phyloP scores from a whole-genome alignment of 352 stramenopile species.

The Pythium sp. region DNA sequence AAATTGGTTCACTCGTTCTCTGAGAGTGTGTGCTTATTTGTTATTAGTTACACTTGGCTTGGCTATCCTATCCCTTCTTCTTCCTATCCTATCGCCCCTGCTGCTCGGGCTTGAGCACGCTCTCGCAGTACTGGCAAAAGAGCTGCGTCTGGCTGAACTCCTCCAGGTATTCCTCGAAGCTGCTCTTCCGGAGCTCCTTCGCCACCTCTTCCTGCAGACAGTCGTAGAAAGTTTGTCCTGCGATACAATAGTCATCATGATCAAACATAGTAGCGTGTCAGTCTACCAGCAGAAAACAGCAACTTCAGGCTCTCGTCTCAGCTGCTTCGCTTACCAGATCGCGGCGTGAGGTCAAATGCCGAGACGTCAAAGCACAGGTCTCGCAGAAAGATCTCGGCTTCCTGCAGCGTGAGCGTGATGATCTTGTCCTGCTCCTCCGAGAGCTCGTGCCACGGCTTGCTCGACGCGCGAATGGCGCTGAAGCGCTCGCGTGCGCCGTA shows the following conservation, averaged over 20 bases:
- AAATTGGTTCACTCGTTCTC: neutral
- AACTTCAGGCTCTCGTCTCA: neutral
- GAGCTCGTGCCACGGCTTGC: constrained; percentile 76
- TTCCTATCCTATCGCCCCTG: constrained; percentile 11
- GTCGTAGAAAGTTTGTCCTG: constrained; percentile 65
- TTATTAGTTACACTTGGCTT: neutral
- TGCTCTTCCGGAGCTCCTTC: constrained; percentile 65
- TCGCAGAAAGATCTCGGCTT: constrained; percentile 66
- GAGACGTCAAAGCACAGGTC: constrained; percentile 72
- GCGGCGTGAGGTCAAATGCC: constrained; percentile 47
- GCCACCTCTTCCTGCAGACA: constrained; percentile 72
- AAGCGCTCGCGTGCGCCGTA: constrained; percentile 52
- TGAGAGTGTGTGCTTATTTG: neutral
- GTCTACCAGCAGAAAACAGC: neutral
- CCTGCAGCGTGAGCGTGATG: constrained; percentile 66
- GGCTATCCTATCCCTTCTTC: neutral
- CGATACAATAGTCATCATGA: neutral
- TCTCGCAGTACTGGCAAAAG: constrained; percentile 87
- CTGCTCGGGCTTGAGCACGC: constrained; percentile 43
- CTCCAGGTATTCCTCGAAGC: constrained; percentile 68
- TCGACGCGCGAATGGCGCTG: constrained; percentile 32
- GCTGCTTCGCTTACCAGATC: constrained; percentile 24
- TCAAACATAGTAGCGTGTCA: neutral
- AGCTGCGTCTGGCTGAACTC: constrained; percentile 86
- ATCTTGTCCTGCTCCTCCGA: constrained; percentile 78